These are phyloP conservation scores for Triticum monococcum DNA, from an alignment of 176 grass and related monocot species.

Conservation along the genomic window DNA sequence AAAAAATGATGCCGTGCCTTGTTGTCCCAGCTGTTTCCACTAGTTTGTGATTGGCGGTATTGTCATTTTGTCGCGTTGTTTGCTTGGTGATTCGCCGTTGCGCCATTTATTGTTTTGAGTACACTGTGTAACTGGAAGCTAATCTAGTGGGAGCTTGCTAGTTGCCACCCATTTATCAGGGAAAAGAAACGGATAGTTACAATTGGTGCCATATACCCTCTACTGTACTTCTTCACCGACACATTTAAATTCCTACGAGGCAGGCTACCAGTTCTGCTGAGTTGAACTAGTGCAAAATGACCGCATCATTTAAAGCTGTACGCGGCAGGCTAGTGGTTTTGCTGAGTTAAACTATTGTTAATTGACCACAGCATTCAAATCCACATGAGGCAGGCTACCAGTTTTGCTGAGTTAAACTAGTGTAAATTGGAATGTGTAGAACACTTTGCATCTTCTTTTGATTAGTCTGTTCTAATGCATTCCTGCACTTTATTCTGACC, in stretches of 20 bases:
- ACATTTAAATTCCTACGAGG: not conserved
- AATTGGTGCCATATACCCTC: not conserved
- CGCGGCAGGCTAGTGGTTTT: not conserved
- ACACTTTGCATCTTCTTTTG: not conserved
- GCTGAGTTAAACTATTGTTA: not conserved
- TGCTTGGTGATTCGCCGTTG: not conserved
- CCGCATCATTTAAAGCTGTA: not conserved
- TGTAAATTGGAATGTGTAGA: not conserved
- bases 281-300: not conserved
- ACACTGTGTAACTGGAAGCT: not conserved
- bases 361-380: not conserved
- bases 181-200: not conserved
- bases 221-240: not conserved
- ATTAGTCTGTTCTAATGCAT: not conserved
- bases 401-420: not conserved
- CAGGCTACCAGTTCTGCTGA: not conserved
- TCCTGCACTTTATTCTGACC: conserved; percentile 24
- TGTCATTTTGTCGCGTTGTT: not conserved
- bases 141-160: not conserved
- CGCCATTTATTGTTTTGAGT: conserved; percentile 3
- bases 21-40: not conserved
- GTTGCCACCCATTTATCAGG: not conserved
- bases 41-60: not conserved
- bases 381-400: not conserved
- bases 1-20: not conserved